phyloP scores from a whole-genome alignment of 495 filamentous ascomycete species.

The Delitschia confertaspora region DNA sequence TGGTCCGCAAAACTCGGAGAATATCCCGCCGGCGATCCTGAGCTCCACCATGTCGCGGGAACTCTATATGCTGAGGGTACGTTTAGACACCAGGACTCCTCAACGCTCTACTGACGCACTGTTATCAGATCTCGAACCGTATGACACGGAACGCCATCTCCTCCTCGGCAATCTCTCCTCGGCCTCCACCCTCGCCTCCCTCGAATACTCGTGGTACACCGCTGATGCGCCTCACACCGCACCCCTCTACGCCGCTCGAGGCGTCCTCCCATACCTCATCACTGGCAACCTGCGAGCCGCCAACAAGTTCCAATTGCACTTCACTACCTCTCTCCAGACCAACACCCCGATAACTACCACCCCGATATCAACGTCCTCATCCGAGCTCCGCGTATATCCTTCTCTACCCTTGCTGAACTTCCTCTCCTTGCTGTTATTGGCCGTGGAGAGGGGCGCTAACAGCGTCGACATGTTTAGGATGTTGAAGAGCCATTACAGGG shows the following conservation, averaged over 20 bases:
- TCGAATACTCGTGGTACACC: constrained; percentile 92
- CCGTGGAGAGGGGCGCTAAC: constrained; percentile 70
- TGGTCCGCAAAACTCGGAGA: constrained; percentile 83
- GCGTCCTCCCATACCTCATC: constrained; percentile 85
- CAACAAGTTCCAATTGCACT: constrained; percentile 68
- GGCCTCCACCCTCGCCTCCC: constrained; percentile 61
- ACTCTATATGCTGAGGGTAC: constrained; percentile 76
- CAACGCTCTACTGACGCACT: neutral
- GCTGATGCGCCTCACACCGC: constrained; percentile 82
- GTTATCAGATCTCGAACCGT: constrained; percentile 64
- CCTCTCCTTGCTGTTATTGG: constrained; percentile 69
- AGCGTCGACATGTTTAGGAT: constrained; percentile 76
- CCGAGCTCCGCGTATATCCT: constrained; percentile 76
- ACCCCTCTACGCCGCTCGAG: constrained; percentile 79
- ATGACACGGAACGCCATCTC: constrained; percentile 88
- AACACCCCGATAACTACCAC: constrained; percentile 65
- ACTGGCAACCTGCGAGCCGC: constrained; percentile 84
- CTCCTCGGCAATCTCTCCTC: constrained; percentile 84
- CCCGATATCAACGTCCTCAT: constrained; percentile 64
- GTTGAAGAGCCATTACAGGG: constrained; percentile 69
- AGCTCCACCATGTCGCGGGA: constrained; percentile 88
- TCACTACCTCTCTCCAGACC: constrained; percentile 62
- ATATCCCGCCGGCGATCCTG: constrained; percentile 85
- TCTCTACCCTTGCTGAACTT: constrained; percentile 89
- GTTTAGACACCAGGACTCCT: too few relatives aligned